Conservation (phyloP, 805 yeast species). For the Candida andamanensis region DNA sequence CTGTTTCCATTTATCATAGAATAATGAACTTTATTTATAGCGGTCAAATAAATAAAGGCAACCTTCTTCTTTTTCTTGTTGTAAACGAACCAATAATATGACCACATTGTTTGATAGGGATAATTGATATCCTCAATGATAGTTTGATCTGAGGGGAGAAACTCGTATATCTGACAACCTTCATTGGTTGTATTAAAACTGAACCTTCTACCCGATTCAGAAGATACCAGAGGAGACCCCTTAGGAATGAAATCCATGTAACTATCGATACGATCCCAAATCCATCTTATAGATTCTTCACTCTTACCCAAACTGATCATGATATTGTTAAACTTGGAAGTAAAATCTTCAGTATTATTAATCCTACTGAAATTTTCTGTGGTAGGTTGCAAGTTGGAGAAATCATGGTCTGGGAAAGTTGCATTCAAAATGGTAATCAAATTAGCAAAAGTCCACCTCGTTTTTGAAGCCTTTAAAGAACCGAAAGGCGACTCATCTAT, state of each 20-base stretch:
- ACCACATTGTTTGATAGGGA: constrained; percentile 56
- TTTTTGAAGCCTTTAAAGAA: constrained; percentile 77
- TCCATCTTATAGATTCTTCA: constrained; percentile 48
- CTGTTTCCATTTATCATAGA: constrained; percentile 24
- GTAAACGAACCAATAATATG: constrained; percentile 84
- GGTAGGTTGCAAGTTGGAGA: constrained; percentile 82
- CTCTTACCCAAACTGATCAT: constrained; percentile 48
- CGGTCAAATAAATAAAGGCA: constrained; percentile 71
- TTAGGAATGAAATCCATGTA: constrained; percentile 62
- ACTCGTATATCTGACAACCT: constrained; percentile 58
- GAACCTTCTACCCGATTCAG: constrained; percentile 3
- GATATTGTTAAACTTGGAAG: constrained; percentile 69
- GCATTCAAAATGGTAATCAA: constrained; percentile 86
- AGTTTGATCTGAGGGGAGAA: constrained; percentile 55
- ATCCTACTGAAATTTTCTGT: constrained; percentile 42
- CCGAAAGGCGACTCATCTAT: constrained; percentile 76
- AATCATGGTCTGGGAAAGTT: constrained; percentile 94
- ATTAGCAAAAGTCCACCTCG: constrained; percentile 86
- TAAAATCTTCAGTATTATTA: constrained; percentile 40
- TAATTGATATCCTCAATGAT: constrained; percentile 54
- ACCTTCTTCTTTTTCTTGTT: constrained; percentile 91
- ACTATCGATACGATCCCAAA: constrained; percentile 84
- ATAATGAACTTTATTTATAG: constrained; percentile 37
- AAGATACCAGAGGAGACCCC: not conserved
- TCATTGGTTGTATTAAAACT: constrained; percentile 12